These are phyloP conservation scores for Begonia masoniana DNA, from an alignment of 306 rosid genomes.

Conservation along the genomic window DNA sequence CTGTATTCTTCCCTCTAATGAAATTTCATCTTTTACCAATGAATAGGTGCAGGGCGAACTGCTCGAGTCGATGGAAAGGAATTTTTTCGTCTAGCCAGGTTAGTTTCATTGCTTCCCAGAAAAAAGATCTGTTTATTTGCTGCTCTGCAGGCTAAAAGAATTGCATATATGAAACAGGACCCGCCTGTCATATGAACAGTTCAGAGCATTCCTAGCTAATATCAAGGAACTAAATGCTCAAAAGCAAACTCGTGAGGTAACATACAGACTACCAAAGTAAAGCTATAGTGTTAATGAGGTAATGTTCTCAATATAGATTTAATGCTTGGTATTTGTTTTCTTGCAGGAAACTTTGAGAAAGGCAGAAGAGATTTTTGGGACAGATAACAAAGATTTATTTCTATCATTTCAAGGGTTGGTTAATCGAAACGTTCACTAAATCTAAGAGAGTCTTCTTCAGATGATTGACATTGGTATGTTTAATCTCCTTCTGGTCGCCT, in stretches of 20 bases:
- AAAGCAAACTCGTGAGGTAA: conserved; percentile 97
- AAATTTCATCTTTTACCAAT: conserved; percentile 4
- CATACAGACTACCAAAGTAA: background rate
- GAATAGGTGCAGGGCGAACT: conserved; percentile 49
- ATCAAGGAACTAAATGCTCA: conserved; percentile 93
- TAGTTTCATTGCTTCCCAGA: conserved; percentile 10
- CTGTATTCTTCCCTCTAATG: background rate
- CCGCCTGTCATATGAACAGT: conserved; percentile 94
- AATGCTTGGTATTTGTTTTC: conserved; percentile 12
- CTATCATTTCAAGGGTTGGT: conserved; percentile 87
- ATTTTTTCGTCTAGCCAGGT: conserved; percentile 97
- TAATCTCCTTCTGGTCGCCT: no score
- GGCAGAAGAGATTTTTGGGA: conserved; percentile 96
- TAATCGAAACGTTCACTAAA: conserved; percentile 59
- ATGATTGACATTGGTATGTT: conserved; percentile 10
- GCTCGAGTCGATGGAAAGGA: conserved; percentile 97
- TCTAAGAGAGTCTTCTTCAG: conserved; percentile 17
- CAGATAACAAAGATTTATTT: conserved; percentile 88
- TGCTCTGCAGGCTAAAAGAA: conserved; percentile 8
- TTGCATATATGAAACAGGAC: conserved; percentile 45
- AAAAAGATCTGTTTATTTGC: background rate
- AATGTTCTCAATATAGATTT: conserved; percentile 5
- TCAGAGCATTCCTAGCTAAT: conserved; percentile 94
- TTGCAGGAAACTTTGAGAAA: conserved; percentile 83
- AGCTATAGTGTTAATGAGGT: background rate